A percentile compares a stretch with the other conserved stretches of the same genome.
These are phyloP conservation scores for Chalaropsis ovoidea DNA, from an alignment of 2,329 filamentous ascomycete species.

Conservation along the genomic window DNA sequence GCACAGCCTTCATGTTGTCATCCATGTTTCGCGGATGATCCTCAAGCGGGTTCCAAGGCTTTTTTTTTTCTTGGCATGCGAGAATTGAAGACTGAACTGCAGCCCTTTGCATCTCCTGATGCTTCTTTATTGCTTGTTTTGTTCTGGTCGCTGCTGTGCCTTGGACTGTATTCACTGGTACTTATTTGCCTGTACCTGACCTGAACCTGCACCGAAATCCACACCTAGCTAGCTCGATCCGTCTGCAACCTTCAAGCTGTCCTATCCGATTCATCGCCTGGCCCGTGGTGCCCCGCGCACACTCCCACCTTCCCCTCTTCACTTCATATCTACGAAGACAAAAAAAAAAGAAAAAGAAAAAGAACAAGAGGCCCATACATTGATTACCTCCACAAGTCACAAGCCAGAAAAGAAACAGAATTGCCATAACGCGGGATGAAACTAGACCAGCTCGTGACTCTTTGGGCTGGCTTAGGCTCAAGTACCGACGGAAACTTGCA, in stretches of 20 bases:
- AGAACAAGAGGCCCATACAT: neutral
- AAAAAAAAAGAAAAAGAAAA: neutral
- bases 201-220: too few species aligned
- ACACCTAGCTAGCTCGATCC: too few species aligned
- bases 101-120: neutral
- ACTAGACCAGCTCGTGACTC: neutral
- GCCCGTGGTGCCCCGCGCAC: too few species aligned
- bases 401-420: too few species aligned
- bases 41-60: neutral
- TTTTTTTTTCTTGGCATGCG: neutral
- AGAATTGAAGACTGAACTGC: neutral
- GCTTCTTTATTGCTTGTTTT: neutral
- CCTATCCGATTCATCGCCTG: too few species aligned
- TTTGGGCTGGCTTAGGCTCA: neutral
- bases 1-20: slow-evolving; percentile 13
- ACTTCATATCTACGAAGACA: neutral
- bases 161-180: too few species aligned
- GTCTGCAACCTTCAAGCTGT: too few species aligned
- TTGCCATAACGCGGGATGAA: neutral
- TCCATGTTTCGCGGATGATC: slow-evolving; percentile 1
- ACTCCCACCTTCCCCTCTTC: too few species aligned
- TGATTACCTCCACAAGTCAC: too few species aligned
- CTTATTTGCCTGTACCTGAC: too few species aligned
- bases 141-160: too few species aligned
- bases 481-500: slow-evolving; percentile 12